Percentiles rank a stretch among this genome's conserved stretches.
These are phyloP conservation scores for Colletotrichum lindemuthianum DNA, from an alignment of 2,329 filamentous ascomycete species.

Conservation along the genomic window DNA sequence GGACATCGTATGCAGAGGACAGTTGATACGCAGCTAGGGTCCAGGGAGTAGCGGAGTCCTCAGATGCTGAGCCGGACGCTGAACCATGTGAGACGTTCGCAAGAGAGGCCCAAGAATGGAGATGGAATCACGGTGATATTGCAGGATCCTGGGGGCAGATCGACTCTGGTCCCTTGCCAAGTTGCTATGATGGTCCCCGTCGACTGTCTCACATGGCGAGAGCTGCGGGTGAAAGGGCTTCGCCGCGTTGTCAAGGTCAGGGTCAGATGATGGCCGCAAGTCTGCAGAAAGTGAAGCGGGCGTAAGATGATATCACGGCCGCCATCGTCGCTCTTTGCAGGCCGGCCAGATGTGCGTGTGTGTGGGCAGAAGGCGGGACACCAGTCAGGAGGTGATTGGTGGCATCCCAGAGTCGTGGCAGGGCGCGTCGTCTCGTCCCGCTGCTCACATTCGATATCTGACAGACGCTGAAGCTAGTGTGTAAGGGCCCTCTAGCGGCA, in stretches of 20 bases:
- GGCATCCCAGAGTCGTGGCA: slow-evolving; percentile 11
- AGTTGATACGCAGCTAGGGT: too few species aligned
- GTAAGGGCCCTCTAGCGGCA: slow-evolving; percentile 22
- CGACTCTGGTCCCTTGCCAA: too few species aligned
- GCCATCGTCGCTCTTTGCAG: slow-evolving; percentile 10
- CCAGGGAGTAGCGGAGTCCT: too few species aligned
- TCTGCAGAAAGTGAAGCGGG: slow-evolving; percentile 21
- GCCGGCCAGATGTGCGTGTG: slow-evolving; percentile 1
- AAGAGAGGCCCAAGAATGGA: too few species aligned
- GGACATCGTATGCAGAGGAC: too few species aligned
- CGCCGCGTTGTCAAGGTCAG: background rate
- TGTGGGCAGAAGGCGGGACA: slow-evolving; percentile 30
- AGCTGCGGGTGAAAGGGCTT: background rate
- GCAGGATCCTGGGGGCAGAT: too few species aligned
- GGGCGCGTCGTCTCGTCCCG: slow-evolving; percentile 19
- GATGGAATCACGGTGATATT: too few species aligned
- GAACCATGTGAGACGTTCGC: too few species aligned
- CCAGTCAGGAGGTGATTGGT: slow-evolving; percentile 29
- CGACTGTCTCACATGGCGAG: slow-evolving; percentile 21
- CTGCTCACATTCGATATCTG: slow-evolving; percentile 29
- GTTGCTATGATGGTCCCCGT: background rate
- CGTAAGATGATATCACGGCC: slow-evolving; percentile 35
- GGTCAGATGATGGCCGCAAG: background rate
- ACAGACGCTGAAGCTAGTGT: slow-evolving; percentile 15
- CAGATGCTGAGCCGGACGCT: too few species aligned